Percentiles rank a stretch among this genome's conserved stretches.
These are phyloP conservation scores for Nosema granulosis DNA, from an alignment of 371 early-diverging fungal species.

Conservation along the genomic window DNA sequence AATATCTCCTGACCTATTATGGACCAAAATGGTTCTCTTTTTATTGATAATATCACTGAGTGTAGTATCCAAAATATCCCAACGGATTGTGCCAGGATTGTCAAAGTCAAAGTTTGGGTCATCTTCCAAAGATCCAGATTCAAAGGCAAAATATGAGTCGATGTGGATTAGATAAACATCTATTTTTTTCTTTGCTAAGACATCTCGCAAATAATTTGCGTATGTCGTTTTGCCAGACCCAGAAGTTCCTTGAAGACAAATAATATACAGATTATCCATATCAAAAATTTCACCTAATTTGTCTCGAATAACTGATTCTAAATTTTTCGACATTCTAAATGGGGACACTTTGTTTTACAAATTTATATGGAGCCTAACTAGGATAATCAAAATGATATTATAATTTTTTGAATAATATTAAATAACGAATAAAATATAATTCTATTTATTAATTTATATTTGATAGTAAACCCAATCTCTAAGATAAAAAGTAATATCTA, in stretches of 20 bases:
- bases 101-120: not conserved
- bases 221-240: slow-evolving; percentile 44
- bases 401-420: too few relatives aligned
- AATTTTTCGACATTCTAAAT: too few relatives aligned
- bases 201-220: slow-evolving; percentile 16
- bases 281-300: not conserved
- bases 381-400: too few relatives aligned
- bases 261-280: slow-evolving; percentile 9
- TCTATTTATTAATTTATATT: too few relatives aligned
- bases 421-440: too few relatives aligned
- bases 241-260: slow-evolving; percentile 41
- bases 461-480: too few relatives aligned
- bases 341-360: too few relatives aligned
- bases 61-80: not conserved
- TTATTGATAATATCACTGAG: not conserved
- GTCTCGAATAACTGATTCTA: not conserved
- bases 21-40: not conserved
- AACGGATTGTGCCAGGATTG: not conserved
- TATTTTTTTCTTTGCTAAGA: slow-evolving; percentile 8
- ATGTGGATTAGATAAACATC: not conserved
- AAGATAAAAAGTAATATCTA: too few relatives aligned
- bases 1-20: not conserved
- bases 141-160: slow-evolving; percentile 26
- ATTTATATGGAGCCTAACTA: too few relatives aligned
- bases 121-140: not conserved